Evolutionary conservation across 1,284 basidiomycete species (phyloP).

Genomic region (Malassezia japonica): DNA sequence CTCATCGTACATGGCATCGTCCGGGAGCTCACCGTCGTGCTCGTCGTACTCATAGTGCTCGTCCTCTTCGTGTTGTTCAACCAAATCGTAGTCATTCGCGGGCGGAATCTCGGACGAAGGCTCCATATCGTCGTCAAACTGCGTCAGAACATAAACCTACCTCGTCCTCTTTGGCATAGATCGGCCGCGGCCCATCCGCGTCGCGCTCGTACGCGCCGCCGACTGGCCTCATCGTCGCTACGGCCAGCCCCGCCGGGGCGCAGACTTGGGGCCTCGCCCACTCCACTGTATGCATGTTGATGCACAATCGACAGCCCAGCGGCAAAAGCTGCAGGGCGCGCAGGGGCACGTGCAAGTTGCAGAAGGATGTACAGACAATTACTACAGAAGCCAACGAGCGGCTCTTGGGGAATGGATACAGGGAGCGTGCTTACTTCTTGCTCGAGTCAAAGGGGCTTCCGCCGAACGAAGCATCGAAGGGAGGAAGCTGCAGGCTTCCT

Average conservation of each 20-base stretch:
- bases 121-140: slow-evolving; percentile 4
- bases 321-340: neutral
- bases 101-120: neutral
- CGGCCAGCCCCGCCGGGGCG: too few relatives aligned
- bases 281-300: too few relatives aligned
- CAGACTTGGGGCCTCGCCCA: too few relatives aligned
- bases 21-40: slow-evolving; percentile 19
- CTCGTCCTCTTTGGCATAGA: neutral
- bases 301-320: too few relatives aligned
- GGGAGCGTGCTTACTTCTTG: neutral
- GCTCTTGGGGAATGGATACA: neutral
- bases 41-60: slow-evolving; percentile 12
- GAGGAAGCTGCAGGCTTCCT: neutral
- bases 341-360: neutral
- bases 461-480: slow-evolving; percentile 2
- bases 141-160: neutral
- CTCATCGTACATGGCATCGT: slow-evolving; percentile 25
- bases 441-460: neutral
- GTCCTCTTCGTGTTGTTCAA: neutral
- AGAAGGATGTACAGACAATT: neutral
- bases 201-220: slow-evolving; percentile 1
- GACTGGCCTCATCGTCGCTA: neutral
- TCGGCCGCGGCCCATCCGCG: neutral
- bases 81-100: neutral
- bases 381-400: neutral